These are phyloP conservation scores for Didymella lethalis DNA, from an alignment of 2,329 filamentous ascomycete species.

Conservation along the genomic window DNA sequence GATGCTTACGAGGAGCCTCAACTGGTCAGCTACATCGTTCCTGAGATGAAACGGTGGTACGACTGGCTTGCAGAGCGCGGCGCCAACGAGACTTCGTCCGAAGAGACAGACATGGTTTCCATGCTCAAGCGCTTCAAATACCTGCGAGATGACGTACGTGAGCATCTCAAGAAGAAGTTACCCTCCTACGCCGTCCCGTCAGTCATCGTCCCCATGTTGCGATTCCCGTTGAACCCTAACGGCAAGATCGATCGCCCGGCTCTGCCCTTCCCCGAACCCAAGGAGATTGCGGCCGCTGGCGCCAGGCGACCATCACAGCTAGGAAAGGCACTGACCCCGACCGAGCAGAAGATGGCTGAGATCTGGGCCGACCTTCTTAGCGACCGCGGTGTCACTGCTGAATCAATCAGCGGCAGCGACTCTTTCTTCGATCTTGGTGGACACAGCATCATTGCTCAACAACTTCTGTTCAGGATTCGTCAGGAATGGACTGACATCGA, in stretches of 20 bases:
- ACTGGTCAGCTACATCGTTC: conserved; percentile 89
- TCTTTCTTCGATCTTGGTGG: conserved; percentile 83
- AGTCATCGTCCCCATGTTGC: conserved; percentile 74
- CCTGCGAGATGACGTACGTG: conserved; percentile 66
- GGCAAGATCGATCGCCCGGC: conserved; percentile 81
- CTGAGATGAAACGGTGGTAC: conserved; percentile 77
- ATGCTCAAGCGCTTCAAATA: conserved; percentile 68
- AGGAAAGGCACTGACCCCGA: conserved; percentile 60
- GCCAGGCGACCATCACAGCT: conserved; percentile 56
- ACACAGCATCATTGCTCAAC: conserved; percentile 81
- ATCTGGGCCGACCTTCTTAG: conserved; percentile 77
- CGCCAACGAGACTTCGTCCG: conserved; percentile 49
- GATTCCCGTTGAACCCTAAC: conserved; percentile 70
- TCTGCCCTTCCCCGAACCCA: conserved; percentile 80
- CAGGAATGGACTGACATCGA: conserved; percentile 69
- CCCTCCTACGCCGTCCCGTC: conserved; percentile 79
- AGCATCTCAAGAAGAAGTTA: conserved; percentile 75
- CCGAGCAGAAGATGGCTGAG: conserved; percentile 71
- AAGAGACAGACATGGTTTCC: conserved; percentile 61
- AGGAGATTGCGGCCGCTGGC: conserved; percentile 67
- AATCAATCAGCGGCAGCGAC: conserved; percentile 69
- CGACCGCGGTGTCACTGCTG: conserved; percentile 67
- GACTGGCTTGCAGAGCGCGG: conserved; percentile 66
- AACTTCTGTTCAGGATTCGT: conserved; percentile 76
- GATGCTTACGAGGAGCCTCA: conserved; percentile 86